Percentiles rank a stretch among this genome's conserved stretches.
These are phyloP conservation scores for Microsporum audouinii DNA, from an alignment of 2,329 filamentous ascomycete species.

Conservation along the genomic window DNA sequence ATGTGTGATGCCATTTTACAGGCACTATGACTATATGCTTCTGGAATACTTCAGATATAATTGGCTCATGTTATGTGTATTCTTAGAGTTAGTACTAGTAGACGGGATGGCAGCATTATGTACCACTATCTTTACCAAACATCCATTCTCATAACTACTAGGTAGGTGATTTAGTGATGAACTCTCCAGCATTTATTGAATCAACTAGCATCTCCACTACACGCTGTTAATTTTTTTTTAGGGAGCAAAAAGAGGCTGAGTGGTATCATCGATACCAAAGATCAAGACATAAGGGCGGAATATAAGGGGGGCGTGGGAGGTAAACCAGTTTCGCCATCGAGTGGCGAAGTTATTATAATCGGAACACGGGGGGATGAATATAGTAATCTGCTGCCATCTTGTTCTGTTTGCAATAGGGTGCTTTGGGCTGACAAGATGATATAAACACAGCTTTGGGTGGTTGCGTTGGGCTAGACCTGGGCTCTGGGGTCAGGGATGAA, in stretches of 20 bases:
- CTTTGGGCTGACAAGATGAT: neutral
- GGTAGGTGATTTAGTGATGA: neutral
- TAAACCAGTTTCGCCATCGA: neutral
- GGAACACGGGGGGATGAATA: neutral
- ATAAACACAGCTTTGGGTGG: neutral
- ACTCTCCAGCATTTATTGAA: neutral
- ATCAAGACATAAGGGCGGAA: neutral
- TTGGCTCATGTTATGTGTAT: neutral
- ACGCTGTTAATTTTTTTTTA: neutral
- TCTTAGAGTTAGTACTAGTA: neutral
- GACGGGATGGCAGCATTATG: neutral
- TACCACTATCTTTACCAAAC: neutral
- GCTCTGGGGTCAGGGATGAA: neutral
- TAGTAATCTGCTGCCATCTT: neutral
- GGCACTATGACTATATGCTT: conserved; percentile 8
- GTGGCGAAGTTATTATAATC: neutral
- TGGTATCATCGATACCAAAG: too few species aligned
- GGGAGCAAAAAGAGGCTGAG: neutral
- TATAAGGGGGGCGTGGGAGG: neutral
- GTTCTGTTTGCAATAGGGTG: neutral
- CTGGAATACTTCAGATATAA: neutral
- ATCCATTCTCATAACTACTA: neutral
- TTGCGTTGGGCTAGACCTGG: neutral
- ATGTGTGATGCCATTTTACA: conserved; percentile 29
- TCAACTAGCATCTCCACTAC: neutral